Conservation (phyloP, 1,284 basidiomycete genomes). For the Nidula niveotomentosa region DNA sequence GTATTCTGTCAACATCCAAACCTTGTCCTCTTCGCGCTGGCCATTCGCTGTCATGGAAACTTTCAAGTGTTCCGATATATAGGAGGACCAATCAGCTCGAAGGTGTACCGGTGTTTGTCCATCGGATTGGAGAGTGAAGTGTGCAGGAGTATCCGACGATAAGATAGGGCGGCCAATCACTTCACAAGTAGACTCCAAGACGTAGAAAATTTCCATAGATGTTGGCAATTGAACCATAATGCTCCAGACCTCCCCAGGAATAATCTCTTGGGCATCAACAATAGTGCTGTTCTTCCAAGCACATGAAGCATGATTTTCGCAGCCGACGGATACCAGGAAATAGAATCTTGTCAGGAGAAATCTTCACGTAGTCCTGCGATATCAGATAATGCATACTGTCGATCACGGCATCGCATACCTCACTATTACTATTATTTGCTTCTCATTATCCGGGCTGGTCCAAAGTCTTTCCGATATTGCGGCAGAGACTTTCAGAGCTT, state of each 20-base stretch:
- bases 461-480: slow-evolving; percentile 50
- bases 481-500: slow-evolving; percentile 24
- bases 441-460: slow-evolving; percentile 56
- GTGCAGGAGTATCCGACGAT: background rate
- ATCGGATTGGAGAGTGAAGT: background rate
- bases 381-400: slow-evolving; percentile 1
- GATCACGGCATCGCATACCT: slow-evolving; percentile 38
- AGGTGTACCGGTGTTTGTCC: slow-evolving; percentile 16
- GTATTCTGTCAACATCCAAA: slow-evolving; percentile 11
- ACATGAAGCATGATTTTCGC: slow-evolving; percentile 16
- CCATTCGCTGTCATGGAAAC: background rate
- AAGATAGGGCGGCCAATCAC: slow-evolving; percentile 47
- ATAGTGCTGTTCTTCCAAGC: slow-evolving; percentile 33
- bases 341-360: slow-evolving; percentile 64
- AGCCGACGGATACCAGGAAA: slow-evolving; percentile 56
- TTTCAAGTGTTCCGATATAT: background rate
- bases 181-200: slow-evolving; percentile 70
- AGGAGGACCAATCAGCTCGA: slow-evolving; percentile 60
- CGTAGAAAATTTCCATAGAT: slow-evolving; percentile 38
- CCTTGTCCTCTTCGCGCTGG: background rate
- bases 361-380: slow-evolving; percentile 28
- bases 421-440: slow-evolving; percentile 53
- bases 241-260: slow-evolving; percentile 60
- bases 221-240: slow-evolving; percentile 33
- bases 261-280: slow-evolving; percentile 46